Evolutionary conservation across 1,284 basidiomycete species (phyloP), one percentile per base, ranked within the genome.

Genomic region (Pholiota adiposa): DNA sequence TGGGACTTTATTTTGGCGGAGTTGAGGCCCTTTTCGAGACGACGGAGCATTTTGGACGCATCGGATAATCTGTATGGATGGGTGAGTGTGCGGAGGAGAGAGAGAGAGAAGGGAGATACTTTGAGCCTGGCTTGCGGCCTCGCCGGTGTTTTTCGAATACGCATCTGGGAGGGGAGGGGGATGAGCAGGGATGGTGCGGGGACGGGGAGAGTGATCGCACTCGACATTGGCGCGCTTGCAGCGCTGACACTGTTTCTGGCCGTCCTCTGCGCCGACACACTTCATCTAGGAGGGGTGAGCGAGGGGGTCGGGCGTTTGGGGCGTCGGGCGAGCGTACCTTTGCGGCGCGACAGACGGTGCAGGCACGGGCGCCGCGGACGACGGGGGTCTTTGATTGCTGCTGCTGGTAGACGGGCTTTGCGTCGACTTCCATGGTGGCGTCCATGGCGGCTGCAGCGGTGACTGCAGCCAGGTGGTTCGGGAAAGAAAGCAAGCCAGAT

Each of bases 41-140:
- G 85, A 59, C 91, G 85, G 56, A 93, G 85, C 89, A 93, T 90
- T 73, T 93, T 93, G 50, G 91, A 93, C 41, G 90, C 90, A 70
- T 93, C 92, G 40, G 90, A 93, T 29, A 93, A 78, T 74, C 92
- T 93, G 43, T 54, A 60, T 11, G 23, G 50, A 29, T n/a, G 18
- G 36, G 46, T 8, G 56, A 54, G 58, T 34, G 52, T 18, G 16
- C 21, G 25, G 50, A 57, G 63, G 33, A 44, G 38, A 55, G 44
- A 40, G 48, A 48, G 63, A 55, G 40, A 27, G 46, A 57, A 59
- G 44, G 43, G 14, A 77, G 80, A 43, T 69, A 93, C 91, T 93
- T 93, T 74, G 91, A 93, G 65, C 92, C 92, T n/a, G 91, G 91
- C 70, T 93, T 93, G 59, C 91, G 85, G 43, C 91, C 91, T 41